Base-by-base conservation (phyloP, 805 yeast genomes). In the Zygoascus biomembranicola region DNA sequence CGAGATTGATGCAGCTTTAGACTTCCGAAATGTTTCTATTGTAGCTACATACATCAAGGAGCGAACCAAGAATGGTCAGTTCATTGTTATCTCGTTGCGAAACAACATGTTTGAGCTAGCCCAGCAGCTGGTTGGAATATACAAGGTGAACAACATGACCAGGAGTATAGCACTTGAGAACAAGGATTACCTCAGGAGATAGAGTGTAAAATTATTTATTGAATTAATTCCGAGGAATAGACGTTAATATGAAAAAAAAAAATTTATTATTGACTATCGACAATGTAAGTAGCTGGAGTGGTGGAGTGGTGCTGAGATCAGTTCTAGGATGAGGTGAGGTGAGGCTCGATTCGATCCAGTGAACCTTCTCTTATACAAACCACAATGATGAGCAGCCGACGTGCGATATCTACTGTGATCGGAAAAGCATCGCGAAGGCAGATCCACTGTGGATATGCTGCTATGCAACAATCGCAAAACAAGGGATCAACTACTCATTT, bases 101-200 rank as follows among this genome's bases (percentile, higher is more conserved):
- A 92, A 94, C 69, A 94, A 95, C 67, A 94, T 94, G 99, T 94
- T 95, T 69, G 99, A 94, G 71, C 76, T 94, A 57, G 95, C 99
- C 2, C 86, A 89, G 61, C 94, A 90, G 64, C 75, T 94, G 59
- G 96, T 94, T 37, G 99, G 99, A 10, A 89, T 94, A 56, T 95
- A 90, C 74, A 94, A 95, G 69, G 90, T 86, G 55, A 81, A 85
- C 61, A 92, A 92, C 70, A 88, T 81, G 90, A 90, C 98, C 1
- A 77, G 78, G 65, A 87, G 96, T 63, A 86, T 89, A 26, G 81
- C 96, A 2, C 65, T 89, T 45, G 78, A 83, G 62, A 89, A 89
- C 63, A 76, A 74, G 54, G 58, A 55, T 42, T 55, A 55, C 28
- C 44, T 55, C n/a, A 55, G 46, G 35, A 47, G 51, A 16, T 52